These are phyloP conservation scores for Pichia insulana DNA, from an alignment of 805 yeast genomes.

Conservation along the genomic window DNA sequence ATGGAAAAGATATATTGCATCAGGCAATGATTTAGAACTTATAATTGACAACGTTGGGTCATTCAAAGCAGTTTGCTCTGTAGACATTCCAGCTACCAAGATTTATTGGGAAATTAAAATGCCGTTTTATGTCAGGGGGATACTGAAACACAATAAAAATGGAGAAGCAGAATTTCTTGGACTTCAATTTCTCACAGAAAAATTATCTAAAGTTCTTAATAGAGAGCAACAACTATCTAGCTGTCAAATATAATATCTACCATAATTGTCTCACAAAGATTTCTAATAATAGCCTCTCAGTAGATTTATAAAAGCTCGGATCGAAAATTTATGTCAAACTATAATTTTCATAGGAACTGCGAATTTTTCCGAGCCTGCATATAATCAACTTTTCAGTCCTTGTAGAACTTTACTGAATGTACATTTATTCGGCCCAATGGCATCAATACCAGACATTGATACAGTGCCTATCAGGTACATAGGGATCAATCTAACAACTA, in stretches of 20 bases:
- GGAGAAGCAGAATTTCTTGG: neutral
- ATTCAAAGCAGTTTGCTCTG: neutral
- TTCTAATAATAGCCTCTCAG: no score
- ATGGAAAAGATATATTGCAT: conserved; percentile 1
- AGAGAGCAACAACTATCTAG: neutral
- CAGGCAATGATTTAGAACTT: conserved; percentile 1
- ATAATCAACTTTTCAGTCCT: no score
- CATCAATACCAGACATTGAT: no score
- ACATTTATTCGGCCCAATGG: no score
- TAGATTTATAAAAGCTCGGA: no score
- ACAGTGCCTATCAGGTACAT: no score
- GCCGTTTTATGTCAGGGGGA: neutral
- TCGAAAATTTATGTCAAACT: no score
- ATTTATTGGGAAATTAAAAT: conserved; percentile 7
- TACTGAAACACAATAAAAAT: neutral
- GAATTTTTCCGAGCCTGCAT: no score
- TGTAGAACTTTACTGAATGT: no score
- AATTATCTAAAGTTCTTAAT: neutral
- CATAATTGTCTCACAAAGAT: no score
- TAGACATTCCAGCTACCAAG: neutral
- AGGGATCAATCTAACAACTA: neutral
- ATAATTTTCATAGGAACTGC: no score
- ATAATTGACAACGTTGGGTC: conserved; percentile 8
- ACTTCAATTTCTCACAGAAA: neutral
- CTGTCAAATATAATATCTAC: no score